Base-by-base conservation (phyloP, 306 rosid genomes). In the Quercus variabilis region DNA sequence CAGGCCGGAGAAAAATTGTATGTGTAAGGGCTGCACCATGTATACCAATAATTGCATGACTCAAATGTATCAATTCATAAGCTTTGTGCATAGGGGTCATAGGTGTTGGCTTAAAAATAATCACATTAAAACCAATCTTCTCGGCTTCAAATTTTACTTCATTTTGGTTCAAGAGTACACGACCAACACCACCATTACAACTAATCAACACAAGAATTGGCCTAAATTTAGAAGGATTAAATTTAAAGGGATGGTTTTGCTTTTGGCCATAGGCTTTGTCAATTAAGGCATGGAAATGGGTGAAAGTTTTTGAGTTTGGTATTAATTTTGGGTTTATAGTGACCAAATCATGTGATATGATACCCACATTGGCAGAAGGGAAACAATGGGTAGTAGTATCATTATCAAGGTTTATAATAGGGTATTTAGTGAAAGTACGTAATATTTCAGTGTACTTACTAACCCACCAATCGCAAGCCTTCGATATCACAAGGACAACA, bases 401-500 rank as follows among this genome's bases (percentile, higher is more conserved):
- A 5, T 87, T 86, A 59, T 85, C 87, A 4, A 87, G 69, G 78
- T 79, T 41, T 63, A 88, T 41, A 4, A 87, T 87, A 1, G 74
- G 78, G 83, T 87, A 80, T 69, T 82, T 80, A 59, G 80, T 80
- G 6, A 87, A 76, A 5, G 52, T 55, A 0, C 15, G 13, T 3
- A 89, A 55, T 31, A 89, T 35, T 13, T 69, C 55, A 31, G 25
- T 23, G 54, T 85, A 87, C 65, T 82, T 89, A 0, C 23, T 41
- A 10, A 75, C 43, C 95, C 95, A 85, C 88, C 91, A 85, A 76
- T 82, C 80, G 21, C 67, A 84, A 7, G 88, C 84, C 43, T 80
- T 75, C 0, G 86, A 83, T 26, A 87, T 58, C 69, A 85, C 90
- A 3, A 88, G 78, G 46, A 89, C 71, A 1, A 79, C 12, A 0